Evolutionary conservation across 2,329 filamentous ascomycete genomes (phyloP), one percentile per base, ranked within the genome.

Genomic region (Alternaria brassicae): DNA sequence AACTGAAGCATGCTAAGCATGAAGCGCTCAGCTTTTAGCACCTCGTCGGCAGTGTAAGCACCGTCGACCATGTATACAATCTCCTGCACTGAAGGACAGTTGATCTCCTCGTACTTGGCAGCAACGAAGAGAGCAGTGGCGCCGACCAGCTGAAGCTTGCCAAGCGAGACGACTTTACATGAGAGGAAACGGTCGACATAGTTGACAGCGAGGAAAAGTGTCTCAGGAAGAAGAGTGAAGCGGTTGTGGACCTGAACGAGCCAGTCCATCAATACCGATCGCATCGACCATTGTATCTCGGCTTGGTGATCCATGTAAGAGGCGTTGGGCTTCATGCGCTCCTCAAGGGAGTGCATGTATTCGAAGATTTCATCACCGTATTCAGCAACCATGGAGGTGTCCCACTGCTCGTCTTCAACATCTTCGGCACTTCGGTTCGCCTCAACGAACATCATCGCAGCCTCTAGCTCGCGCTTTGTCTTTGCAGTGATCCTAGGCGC

Each of bases 201-300:
- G 82, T 99, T 99, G 80, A 96, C 91, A 25, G 90, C 91, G 58
- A 98, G 86, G 81, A 97, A 99, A 6, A 99, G 83, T 0, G 95
- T 99, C 82, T 99, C 95, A 0, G 94, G 94, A 8, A 98, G 86
- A 27, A 99, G 86, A 34, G 86, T 88, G 81, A 99, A 99, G 34
- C 95, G 91, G 69, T 89, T 88, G 77, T 99, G 95, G 28, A 99
- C 95, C 78, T 99, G 93, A 45, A 98, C 91, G 41, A 99, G 85
- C 95, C 95, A 99, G 78, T 98, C 95, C 89, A 99, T 96, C 54
- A 99, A 84, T 21, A 98, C 92, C 6, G 93, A 90, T 45, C 95
- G 92, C 95, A 98, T 99, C 3, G 93, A 97, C 95, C 95, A 99
- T 76, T 97, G 92, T 57, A 99, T 96, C 78, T 98, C 94, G n/a